Evolutionary conservation across 2,329 filamentous ascomycete genomes (phyloP).

Genomic region (Pseudocercospora pini-densiflorae): DNA sequence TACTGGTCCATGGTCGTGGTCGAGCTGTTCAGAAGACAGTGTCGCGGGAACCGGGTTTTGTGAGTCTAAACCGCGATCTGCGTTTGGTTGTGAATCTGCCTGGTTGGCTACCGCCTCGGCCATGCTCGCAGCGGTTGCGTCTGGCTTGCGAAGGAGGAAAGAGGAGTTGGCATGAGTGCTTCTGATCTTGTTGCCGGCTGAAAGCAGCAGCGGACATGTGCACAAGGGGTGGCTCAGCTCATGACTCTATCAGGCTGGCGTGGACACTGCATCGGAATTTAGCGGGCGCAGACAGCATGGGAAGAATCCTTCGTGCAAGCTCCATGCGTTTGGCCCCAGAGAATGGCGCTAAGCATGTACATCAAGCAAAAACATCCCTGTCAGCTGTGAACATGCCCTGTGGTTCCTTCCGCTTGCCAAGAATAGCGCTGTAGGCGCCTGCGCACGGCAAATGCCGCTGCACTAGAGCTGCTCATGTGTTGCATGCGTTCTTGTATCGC

Average conservation of each 20-base stretch:
- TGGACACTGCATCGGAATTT: neutral
- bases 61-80: neutral
- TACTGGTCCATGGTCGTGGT: neutral
- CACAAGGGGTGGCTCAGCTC: neutral
- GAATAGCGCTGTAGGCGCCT: neutral
- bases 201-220: neutral
- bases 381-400: neutral
- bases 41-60: neutral
- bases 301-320: conserved; percentile 1
- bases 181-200: too few relatives aligned
- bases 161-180: neutral
- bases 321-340: neutral
- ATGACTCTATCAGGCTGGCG: neutral
- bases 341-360: neutral
- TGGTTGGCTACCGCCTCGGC: neutral
- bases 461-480: too few relatives aligned
- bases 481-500: neutral
- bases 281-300: neutral
- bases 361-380: neutral
- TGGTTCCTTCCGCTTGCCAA: neutral
- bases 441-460: neutral
- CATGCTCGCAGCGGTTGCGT: neutral
- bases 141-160: neutral
- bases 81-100: neutral
- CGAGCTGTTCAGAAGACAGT: neutral